Evolutionary conservation across 305 asterid genomes (phyloP).

Genomic region (Ajuga reptans): DNA sequence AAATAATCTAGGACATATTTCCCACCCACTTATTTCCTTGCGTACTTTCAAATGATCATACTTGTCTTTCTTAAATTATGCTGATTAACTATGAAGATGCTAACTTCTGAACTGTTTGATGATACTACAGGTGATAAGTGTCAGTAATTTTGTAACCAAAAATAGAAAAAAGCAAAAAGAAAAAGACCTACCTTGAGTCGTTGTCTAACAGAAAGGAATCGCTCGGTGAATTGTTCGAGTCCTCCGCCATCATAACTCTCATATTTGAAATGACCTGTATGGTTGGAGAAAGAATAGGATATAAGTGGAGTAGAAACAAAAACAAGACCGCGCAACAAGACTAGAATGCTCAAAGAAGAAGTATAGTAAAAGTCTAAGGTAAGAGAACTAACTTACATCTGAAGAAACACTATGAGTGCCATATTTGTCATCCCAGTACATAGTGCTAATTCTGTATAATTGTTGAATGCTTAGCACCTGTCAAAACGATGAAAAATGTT

Average conservation of each 20-base stretch:
- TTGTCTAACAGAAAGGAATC: too few relatives aligned
- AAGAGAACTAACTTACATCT: conserved; percentile 50
- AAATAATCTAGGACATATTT: not conserved
- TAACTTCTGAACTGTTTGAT: too few relatives aligned
- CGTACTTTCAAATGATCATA: not conserved
- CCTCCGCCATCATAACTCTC: too few relatives aligned
- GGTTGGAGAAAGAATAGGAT: too few relatives aligned
- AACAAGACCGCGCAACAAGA: not conserved
- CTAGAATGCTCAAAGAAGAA: not conserved
- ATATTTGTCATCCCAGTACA: conserved; percentile 99
- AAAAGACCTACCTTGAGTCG: too few relatives aligned
- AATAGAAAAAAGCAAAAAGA: too few relatives aligned
- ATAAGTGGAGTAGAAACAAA: not conserved
- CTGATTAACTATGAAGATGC: not conserved
- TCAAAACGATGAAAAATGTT: conserved; percentile 7
- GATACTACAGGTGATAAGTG: too few relatives aligned
- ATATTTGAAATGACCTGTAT: too few relatives aligned
- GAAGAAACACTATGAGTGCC: conserved; percentile 98
- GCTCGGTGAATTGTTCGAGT: too few relatives aligned
- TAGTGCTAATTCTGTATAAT: conserved; percentile 92
- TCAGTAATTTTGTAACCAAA: too few relatives aligned
- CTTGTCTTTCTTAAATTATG: not conserved
- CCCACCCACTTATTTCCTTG: not conserved
- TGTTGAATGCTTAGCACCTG: conserved; percentile 98
- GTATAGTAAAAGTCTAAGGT: not conserved